Percentiles rank a stretch among this genome's conserved stretches.
Conservation (phyloP, 2,329 filamentous ascomycete species). For the Coniosporium tulheliwenetii region DNA sequence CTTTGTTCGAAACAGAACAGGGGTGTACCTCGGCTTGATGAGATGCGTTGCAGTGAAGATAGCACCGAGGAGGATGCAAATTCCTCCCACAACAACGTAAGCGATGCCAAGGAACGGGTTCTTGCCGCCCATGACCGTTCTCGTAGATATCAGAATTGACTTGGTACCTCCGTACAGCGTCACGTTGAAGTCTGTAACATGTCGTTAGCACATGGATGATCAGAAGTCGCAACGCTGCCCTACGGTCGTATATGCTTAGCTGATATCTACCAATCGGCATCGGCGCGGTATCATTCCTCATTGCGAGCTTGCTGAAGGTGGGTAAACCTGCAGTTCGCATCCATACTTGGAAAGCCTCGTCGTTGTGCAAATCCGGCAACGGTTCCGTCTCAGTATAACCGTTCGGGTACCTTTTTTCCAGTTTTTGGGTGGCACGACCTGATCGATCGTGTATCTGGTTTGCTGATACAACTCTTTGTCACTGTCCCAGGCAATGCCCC, state of each 20-base stretch:
- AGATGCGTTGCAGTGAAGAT: conserved; percentile 84
- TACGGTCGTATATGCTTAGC: conserved; percentile 65
- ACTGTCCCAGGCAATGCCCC: conserved; percentile 72
- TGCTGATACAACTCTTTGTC: conserved; percentile 66
- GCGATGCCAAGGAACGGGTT: conserved; percentile 95
- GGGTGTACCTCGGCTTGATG: conserved; percentile 66
- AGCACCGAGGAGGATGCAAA: conserved; percentile 78
- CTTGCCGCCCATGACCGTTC: conserved; percentile 84
- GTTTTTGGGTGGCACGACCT: conserved; percentile 73
- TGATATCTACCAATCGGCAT: conserved; percentile 62
- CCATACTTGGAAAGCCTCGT: conserved; percentile 92
- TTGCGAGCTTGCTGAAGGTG: conserved; percentile 84
- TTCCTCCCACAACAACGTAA: conserved; percentile 82
- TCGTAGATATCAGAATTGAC: conserved; percentile 74
- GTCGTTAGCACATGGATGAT: conserved; percentile 9
- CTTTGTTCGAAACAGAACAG: conserved; percentile 2
- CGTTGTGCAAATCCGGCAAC: conserved; percentile 56
- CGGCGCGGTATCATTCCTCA: conserved; percentile 56
- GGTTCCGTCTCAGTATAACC: conserved; percentile 50
- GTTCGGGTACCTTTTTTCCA: conserved; percentile 59
- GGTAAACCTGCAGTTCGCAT: conserved; percentile 94
- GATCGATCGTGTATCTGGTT: conserved; percentile 45
- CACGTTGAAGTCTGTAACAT: conserved; percentile 58
- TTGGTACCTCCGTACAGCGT: conserved; percentile 71
- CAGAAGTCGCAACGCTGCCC: conserved; percentile 21